Evolutionary conservation across 169 alveolate species (phyloP).

Genomic region (Eimeria necatrix): DNA sequence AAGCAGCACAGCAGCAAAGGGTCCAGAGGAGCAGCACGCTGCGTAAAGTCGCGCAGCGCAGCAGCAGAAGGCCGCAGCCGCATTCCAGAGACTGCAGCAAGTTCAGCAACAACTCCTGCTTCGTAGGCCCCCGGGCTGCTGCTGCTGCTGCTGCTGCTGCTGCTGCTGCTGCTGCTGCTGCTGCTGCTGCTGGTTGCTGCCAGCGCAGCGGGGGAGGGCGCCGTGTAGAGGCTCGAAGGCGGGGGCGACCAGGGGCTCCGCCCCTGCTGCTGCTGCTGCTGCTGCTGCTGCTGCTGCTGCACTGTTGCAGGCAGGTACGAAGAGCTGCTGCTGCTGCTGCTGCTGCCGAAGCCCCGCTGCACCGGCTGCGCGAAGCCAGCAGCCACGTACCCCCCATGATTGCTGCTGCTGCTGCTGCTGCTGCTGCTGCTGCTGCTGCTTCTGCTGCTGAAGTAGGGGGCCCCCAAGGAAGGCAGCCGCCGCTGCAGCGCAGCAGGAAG

Average conservation of each 20-base stretch:
- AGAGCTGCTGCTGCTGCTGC: slow-evolving; percentile 2
- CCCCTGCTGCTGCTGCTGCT: not conserved
- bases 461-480: not conserved
- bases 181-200: not conserved
- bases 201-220: not conserved
- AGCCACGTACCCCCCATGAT: not conserved
- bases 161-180: slow-evolving; percentile 30
- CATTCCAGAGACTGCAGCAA: not conserved
- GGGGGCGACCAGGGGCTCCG: not conserved
- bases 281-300: not conserved
- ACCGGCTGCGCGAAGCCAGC: not conserved
- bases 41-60: not conserved
- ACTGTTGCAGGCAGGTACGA: not conserved
- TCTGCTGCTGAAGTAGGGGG: not conserved
- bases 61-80: slow-evolving; percentile 24
- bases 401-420: slow-evolving; percentile 1
- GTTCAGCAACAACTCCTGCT: not conserved
- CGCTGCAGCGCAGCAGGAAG: slow-evolving; percentile 35
- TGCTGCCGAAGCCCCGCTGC: not conserved
- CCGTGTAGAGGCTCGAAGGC: not conserved
- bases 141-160: slow-evolving; percentile 50
- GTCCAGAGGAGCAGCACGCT: slow-evolving; percentile 82
- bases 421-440: slow-evolving; percentile 22
- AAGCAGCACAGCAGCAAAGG: slow-evolving; percentile 39
- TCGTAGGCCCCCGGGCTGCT: not conserved